These are phyloP conservation scores for Iberis pinnata DNA, from an alignment of 345 rosid species.

Conservation along the genomic window DNA sequence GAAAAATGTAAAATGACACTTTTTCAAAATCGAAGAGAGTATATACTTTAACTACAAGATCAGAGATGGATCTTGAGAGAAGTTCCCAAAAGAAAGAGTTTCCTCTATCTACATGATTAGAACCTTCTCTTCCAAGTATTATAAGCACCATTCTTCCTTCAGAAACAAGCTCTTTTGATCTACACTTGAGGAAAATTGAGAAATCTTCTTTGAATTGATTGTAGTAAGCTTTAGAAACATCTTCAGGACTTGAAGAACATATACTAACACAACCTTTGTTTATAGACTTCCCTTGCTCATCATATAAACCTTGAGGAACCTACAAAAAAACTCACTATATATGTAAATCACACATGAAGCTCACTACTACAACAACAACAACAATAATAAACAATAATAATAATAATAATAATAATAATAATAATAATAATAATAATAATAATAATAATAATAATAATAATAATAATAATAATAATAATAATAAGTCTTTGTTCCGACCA, in stretches of 20 bases:
- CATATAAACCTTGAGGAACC: constrained; percentile 64
- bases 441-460: too few relatives aligned
- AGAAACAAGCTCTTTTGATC: constrained; percentile 50
- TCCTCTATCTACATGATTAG: constrained; percentile 67
- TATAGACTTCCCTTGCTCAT: constrained; percentile 54
- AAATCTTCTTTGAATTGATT: constrained; percentile 71
- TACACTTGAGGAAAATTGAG: constrained; percentile 46
- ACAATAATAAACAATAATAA: too few relatives aligned
- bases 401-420: too few relatives aligned
- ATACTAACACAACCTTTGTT: constrained; percentile 69
- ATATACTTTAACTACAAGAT: constrained; percentile 48
- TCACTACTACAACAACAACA: too few relatives aligned
- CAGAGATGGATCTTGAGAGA: constrained; percentile 48
- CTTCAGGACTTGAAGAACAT: constrained; percentile 50
- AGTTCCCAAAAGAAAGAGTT: constrained; percentile 79
- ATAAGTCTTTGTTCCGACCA: too few relatives aligned
- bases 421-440: too few relatives aligned
- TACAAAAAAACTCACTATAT: constrained; percentile 22
- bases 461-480: too few relatives aligned
- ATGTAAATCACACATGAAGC: too few relatives aligned
- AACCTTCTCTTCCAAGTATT: constrained; percentile 56
- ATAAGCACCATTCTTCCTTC: constrained; percentile 72
- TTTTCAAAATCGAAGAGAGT: too few relatives aligned
- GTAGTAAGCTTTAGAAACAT: constrained; percentile 55
- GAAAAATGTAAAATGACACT: too few relatives aligned